phyloP scores from a whole-genome alignment of 306 rosid species.

The Cicer judaicum region DNA sequence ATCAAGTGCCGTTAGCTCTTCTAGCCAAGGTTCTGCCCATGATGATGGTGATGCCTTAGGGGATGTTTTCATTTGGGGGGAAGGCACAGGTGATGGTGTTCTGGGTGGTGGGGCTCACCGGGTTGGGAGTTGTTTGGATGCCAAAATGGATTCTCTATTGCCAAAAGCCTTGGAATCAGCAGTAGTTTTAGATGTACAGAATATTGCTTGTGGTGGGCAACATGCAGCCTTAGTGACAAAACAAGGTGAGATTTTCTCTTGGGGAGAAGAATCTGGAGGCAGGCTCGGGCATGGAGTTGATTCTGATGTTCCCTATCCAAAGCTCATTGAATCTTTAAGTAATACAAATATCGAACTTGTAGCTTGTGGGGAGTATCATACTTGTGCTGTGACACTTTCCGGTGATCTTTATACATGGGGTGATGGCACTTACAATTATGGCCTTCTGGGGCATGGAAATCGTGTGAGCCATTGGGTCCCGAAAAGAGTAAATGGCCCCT shows the following conservation, averaged over 20 bases:
- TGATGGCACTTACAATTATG: conserved; percentile 87
- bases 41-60: conserved; percentile 99
- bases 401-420: conserved; percentile 99
- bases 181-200: conserved; percentile 91
- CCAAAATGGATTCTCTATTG: conserved; percentile 81
- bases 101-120: conserved; percentile 87
- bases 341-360: conserved; percentile 87
- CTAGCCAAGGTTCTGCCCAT: conserved; percentile 99
- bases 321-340: conserved; percentile 85
- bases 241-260: conserved; percentile 94
- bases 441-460: conserved; percentile 95
- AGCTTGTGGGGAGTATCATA: conserved; percentile 98
- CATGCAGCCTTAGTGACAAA: conserved; percentile 96
- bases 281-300: conserved; percentile 99
- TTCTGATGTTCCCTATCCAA: conserved; percentile 82
- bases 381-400: conserved; percentile 92
- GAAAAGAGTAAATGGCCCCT: conserved; percentile 88
- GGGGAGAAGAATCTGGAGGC: conserved; percentile 98
- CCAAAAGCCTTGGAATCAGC: conserved; percentile 98
- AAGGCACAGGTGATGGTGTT: conserved; percentile 90
- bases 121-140: conserved; percentile 67
- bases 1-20: conserved; percentile 96
- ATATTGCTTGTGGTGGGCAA: conserved; percentile 90
- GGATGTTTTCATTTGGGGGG: conserved; percentile 98
- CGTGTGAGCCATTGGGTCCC: conserved; percentile 99